phyloP scores from a whole-genome alignment of 1,284 basidiomycete species.

The Sanghuangporus baumii region DNA sequence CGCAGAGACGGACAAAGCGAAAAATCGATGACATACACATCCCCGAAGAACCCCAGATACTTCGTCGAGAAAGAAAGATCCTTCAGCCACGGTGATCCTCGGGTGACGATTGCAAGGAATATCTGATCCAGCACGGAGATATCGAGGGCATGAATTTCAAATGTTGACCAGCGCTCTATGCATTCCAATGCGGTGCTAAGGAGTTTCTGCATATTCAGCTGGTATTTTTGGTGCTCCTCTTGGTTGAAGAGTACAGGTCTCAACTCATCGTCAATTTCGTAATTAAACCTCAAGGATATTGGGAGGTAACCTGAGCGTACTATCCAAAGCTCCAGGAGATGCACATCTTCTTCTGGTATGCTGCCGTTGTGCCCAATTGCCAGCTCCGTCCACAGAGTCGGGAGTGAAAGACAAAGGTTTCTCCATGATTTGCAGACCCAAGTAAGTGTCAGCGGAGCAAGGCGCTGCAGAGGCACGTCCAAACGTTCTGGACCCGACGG shows the following conservation, averaged over 20 bases:
- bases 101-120: constrained; percentile 2
- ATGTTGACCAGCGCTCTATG: constrained; percentile 4
- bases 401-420: constrained; percentile 8
- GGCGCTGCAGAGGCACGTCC: not conserved
- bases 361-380: constrained; percentile 6
- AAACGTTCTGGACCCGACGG: not conserved
- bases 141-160: constrained; percentile 13
- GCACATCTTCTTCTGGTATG: constrained; percentile 4
- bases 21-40: constrained; percentile 8
- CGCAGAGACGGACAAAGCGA: constrained; percentile 1
- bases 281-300: not conserved
- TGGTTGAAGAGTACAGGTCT: not conserved
- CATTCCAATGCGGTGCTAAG: not conserved
- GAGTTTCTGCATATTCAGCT: not conserved
- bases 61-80: constrained; percentile 8
- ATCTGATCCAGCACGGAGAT: constrained; percentile 5
- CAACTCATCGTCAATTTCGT: constrained; percentile 5
- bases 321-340: constrained; percentile 1
- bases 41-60: constrained; percentile 7
- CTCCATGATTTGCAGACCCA: constrained; percentile 14
- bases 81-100: constrained; percentile 8
- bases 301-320: constrained; percentile 5
- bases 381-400: constrained; percentile 8
- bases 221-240: not conserved
- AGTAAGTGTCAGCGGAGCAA: constrained; percentile 8